Percentiles rank a stretch among this genome's conserved stretches.
These are phyloP conservation scores for Alternaria longipes DNA, from an alignment of 2,329 filamentous ascomycete species.

Conservation along the genomic window DNA sequence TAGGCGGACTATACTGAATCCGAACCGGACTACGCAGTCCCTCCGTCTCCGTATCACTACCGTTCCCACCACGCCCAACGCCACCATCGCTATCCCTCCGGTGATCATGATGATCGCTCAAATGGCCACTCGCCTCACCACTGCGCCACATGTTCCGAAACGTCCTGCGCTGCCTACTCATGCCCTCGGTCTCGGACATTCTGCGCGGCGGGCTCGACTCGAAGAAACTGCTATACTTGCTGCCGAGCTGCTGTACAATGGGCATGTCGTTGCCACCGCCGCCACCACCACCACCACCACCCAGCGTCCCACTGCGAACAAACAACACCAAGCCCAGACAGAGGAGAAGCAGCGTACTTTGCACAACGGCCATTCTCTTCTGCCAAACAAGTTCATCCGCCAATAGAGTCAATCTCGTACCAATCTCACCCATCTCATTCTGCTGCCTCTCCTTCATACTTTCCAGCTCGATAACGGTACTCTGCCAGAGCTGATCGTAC, in stretches of 20 bases:
- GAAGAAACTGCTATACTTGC: constrained; percentile 47
- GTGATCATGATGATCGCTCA: constrained; percentile 35
- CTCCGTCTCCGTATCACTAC: constrained; percentile 46
- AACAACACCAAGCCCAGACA: constrained; percentile 91
- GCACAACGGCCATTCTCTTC: constrained; percentile 93
- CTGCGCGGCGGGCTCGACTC: constrained; percentile 33
- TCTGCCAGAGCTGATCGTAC: constrained; percentile 97
- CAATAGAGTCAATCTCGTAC: constrained; percentile 80
- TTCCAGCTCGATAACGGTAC: constrained; percentile 89
- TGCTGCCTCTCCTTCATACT: constrained; percentile 85
- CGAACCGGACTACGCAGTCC: constrained; percentile 43
- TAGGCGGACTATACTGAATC: constrained; percentile 47
- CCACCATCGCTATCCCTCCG: constrained; percentile 26
- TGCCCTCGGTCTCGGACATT: constrained; percentile 37
- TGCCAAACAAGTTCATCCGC: constrained; percentile 88
- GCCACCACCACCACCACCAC: not conserved
- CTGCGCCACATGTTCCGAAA: constrained; percentile 49
- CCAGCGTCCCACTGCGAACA: constrained; percentile 51
- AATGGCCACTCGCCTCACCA: constrained; percentile 12
- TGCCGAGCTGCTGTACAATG: constrained; percentile 56
- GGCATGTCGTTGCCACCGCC: constrained; percentile 50
- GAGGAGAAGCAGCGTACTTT: constrained; percentile 84
- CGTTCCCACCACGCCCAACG: constrained; percentile 7
- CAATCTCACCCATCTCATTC: constrained; percentile 83
- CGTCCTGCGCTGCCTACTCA: constrained; percentile 40